These are phyloP conservation scores for Apiotrichum siamense DNA, from an alignment of 1,284 basidiomycete species.

Conservation along the genomic window DNA sequence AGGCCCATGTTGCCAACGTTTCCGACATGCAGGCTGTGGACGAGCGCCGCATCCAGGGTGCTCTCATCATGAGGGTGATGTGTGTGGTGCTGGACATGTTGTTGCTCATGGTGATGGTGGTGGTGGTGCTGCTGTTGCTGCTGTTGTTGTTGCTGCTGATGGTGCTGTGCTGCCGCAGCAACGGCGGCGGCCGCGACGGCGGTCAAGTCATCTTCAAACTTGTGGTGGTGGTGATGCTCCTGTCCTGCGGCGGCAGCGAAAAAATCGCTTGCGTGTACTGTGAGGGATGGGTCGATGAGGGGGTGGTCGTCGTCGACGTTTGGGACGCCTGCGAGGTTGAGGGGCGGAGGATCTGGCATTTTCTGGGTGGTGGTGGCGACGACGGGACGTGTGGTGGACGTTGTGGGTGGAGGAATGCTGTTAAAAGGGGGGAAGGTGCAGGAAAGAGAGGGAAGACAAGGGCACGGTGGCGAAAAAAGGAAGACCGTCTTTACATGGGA, in stretches of 20 bases:
- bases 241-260: constrained; percentile 6
- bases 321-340: constrained; percentile 18
- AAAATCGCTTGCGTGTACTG: constrained; percentile 9
- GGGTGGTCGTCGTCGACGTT: constrained; percentile 12
- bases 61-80: not conserved
- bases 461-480: not conserved
- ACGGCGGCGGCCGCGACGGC: constrained; percentile 18
- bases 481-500: not conserved
- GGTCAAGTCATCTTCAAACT: constrained; percentile 19
- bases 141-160: not conserved
- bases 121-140: not conserved
- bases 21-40: not conserved
- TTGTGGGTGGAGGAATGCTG: not conserved
- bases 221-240: too few species aligned
- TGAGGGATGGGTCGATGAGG: constrained; percentile 17
- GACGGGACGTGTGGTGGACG: not conserved
- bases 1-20: not conserved
- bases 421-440: not conserved
- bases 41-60: not conserved
- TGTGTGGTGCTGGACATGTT: not conserved
- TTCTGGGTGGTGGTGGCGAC: not conserved
- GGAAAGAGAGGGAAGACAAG: not conserved
- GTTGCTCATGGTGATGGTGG: not conserved
- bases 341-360: constrained; percentile 6
- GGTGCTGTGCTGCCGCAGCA: constrained; percentile 8